Conservation (phyloP, 108 stramenopile species). For the Craspedostauros australis region DNA sequence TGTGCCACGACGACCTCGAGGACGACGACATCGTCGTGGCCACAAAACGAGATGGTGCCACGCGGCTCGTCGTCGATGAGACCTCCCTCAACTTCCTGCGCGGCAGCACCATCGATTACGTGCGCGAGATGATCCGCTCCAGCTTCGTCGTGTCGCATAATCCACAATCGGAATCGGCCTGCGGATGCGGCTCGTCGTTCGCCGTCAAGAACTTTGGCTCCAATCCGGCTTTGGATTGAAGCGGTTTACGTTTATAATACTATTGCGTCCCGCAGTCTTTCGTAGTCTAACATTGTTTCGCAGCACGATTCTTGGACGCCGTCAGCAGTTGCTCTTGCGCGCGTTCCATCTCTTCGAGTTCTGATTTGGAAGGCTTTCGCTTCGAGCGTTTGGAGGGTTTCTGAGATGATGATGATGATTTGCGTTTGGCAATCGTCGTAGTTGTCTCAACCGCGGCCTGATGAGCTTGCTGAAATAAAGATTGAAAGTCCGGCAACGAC, state of each 20-base stretch:
- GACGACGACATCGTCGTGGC: conserved; percentile 51
- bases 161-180: conserved; percentile 93
- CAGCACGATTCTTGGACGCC: conserved; percentile 9
- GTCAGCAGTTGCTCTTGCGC: conserved; percentile 26
- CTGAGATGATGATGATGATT: too few relatives aligned
- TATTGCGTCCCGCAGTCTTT: neutral
- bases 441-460: too few relatives aligned
- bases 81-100: conserved; percentile 75
- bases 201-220: conserved; percentile 92
- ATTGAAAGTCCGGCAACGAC: too few relatives aligned
- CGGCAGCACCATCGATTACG: conserved; percentile 93
- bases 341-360: conserved; percentile 25
- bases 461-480: too few relatives aligned
- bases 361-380: too few relatives aligned
- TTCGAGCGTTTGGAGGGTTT: too few relatives aligned
- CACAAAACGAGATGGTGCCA: conserved; percentile 9
- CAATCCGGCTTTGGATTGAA: conserved; percentile 79
- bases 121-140: conserved; percentile 93
- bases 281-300: neutral
- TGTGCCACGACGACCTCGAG: conserved; percentile 47
- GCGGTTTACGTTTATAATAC: neutral
- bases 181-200: conserved; percentile 96
- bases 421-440: too few relatives aligned
- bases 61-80: conserved; percentile 61
- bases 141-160: conserved; percentile 92